These are phyloP conservation scores for Pluteus cervinus DNA, from an alignment of 768 basidiomycete species.

Conservation along the genomic window DNA sequence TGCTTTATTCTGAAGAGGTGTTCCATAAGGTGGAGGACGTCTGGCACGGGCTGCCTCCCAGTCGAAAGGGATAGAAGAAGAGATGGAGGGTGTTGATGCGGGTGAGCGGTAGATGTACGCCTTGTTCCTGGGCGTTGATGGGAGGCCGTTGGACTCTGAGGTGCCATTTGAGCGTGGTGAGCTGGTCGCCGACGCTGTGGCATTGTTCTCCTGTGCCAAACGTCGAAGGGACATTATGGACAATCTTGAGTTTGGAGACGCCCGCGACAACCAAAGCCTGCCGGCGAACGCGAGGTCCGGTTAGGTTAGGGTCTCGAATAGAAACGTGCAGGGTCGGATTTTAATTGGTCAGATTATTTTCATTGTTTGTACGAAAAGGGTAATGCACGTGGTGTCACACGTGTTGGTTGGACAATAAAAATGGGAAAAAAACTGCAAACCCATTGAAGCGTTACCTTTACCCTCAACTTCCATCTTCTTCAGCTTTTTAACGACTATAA, in stretches of 20 bases:
- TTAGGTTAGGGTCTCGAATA: conserved; percentile 3
- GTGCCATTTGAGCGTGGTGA: conserved; percentile 29
- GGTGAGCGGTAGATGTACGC: conserved; percentile 50
- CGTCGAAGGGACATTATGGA: conserved; percentile 52
- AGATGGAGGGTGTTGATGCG: conserved; percentile 64
- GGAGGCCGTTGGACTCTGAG: conserved; percentile 15
- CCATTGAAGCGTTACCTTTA: conserved; percentile 16
- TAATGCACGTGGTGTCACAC: conserved; percentile 26
- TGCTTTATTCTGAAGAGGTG: conserved; percentile 45
- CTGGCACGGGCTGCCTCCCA: conserved; percentile 79
- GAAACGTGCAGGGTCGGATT: conserved; percentile 7
- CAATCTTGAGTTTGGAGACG: conserved; percentile 3
- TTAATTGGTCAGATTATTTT: conserved; percentile 21
- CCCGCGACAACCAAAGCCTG: conserved; percentile 10
- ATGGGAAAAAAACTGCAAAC: conserved; percentile 27
- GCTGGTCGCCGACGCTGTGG: conserved; percentile 25
- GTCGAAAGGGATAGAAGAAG: conserved; percentile 75
- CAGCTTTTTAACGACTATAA: conserved; percentile 14
- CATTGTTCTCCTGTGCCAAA: conserved; percentile 47
- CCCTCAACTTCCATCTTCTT: conserved; percentile 14
- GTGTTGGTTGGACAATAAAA: conserved; percentile 46
- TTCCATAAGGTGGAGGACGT: conserved; percentile 67
- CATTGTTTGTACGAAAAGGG: conserved; percentile 14
- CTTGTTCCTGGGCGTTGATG: conserved; percentile 40
- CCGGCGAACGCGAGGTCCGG: conserved; percentile 2